A percentile compares a stretch with the other conserved stretches of the same genome.
Evolutionary conservation across 495 filamentous ascomycete species (phyloP).

Genomic region (Penicillium pulvis): DNA sequence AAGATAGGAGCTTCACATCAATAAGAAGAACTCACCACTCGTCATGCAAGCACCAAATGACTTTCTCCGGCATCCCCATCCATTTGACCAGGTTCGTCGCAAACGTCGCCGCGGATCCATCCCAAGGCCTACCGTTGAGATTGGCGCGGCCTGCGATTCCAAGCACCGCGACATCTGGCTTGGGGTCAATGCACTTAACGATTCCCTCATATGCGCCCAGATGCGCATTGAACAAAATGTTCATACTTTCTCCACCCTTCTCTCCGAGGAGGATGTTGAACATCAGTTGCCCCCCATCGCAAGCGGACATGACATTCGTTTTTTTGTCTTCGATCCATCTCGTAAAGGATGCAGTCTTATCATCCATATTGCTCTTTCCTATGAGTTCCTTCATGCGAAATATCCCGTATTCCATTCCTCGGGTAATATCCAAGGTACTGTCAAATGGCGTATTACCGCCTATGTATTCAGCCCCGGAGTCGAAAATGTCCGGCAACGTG

Average conservation of each 20-base stretch:
- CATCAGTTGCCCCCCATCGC: constrained; percentile 1
- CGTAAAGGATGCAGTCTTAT: background rate
- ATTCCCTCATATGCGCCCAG: constrained; percentile 1
- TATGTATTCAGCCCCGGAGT: background rate
- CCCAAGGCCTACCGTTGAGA: background rate
- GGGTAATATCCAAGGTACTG: background rate
- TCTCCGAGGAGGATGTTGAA: background rate
- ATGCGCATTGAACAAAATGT: background rate
- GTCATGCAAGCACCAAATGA: constrained; percentile 4
- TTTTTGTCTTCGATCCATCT: background rate
- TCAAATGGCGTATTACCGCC: background rate
- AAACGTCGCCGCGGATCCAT: constrained; percentile 3
- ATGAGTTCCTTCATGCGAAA: background rate
- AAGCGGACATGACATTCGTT: background rate
- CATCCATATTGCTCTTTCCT: background rate
- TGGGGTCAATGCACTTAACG: background rate
- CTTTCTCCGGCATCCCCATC: background rate
- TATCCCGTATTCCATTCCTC: background rate
- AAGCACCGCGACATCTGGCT: constrained; percentile 1
- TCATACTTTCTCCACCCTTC: background rate
- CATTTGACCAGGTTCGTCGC: constrained; percentile 1
- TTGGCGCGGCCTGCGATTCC: background rate
- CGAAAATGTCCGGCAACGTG: background rate
- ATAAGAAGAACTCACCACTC: background rate
- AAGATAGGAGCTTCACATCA: background rate